These are phyloP conservation scores for Tylopilus sp. DNA, from an alignment of 768 basidiomycete genomes.

Conservation along the genomic window DNA sequence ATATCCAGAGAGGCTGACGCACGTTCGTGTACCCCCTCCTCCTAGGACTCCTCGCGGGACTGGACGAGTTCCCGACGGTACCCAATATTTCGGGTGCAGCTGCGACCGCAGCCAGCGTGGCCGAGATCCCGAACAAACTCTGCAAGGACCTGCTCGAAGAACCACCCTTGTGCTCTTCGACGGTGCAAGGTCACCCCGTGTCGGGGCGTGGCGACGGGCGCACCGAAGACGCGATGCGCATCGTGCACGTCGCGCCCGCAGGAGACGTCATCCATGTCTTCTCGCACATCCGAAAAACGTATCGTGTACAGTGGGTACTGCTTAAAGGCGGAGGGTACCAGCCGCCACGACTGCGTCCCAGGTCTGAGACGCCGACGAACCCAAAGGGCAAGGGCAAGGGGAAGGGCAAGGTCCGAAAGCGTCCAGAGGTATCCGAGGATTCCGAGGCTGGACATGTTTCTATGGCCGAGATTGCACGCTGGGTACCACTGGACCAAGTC, in stretches of 20 bases:
- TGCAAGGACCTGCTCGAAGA: slow-evolving; percentile 39
- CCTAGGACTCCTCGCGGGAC: slow-evolving; percentile 83
- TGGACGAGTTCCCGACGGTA: slow-evolving; percentile 82
- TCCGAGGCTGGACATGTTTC: slow-evolving; percentile 8
- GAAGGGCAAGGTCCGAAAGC: slow-evolving; percentile 13
- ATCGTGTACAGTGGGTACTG: slow-evolving; percentile 68
- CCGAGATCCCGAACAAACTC: slow-evolving; percentile 33
- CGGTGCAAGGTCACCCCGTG: neutral
- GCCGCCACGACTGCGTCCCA: slow-evolving; percentile 35
- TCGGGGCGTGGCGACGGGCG: neutral
- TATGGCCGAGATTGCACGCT: slow-evolving; percentile 33
- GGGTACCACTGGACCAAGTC: slow-evolving; percentile 56
- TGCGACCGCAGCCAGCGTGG: slow-evolving; percentile 33
- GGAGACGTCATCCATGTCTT: slow-evolving; percentile 80
- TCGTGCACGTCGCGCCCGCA: slow-evolving; percentile 46
- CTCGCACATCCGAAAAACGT: slow-evolving; percentile 88
- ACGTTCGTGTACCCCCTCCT: neutral
- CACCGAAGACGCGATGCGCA: slow-evolving; percentile 18
- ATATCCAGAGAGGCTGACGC: slow-evolving; percentile 6
- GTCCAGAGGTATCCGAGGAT: slow-evolving; percentile 7
- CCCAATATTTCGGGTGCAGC: slow-evolving; percentile 46
- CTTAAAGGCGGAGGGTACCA: slow-evolving; percentile 51
- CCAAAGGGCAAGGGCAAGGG: slow-evolving; percentile 7
- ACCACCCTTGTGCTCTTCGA: slow-evolving; percentile 18
- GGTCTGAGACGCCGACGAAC: slow-evolving; percentile 5